phyloP scores from a whole-genome alignment of 192 early-diverging fungal genomes.

The Coemansia sp. region DNA sequence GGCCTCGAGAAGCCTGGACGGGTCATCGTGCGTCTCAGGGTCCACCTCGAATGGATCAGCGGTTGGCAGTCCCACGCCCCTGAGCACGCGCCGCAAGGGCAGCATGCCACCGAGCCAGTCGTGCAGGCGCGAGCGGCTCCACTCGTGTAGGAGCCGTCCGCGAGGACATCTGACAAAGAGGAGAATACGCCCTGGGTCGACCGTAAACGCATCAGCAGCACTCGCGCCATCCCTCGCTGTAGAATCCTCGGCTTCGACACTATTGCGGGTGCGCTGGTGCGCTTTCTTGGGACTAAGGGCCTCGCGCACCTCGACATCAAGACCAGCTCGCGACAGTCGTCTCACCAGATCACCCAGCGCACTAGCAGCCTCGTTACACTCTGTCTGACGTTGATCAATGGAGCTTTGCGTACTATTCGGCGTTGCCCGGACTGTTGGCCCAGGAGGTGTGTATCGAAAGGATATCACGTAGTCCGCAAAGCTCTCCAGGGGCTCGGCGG shows the following conservation, averaged over 20 bases:
- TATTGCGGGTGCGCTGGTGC: not conserved
- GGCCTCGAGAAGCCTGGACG: conserved; percentile 25
- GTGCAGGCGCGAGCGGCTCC: conserved; percentile 56
- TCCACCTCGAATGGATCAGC: conserved; percentile 41
- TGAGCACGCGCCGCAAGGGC: conserved; percentile 25
- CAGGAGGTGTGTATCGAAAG: conserved; percentile 13
- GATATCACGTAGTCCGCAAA: conserved; percentile 50
- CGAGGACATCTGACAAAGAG: conserved; percentile 69
- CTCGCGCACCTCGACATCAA: conserved; percentile 64
- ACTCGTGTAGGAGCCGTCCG: conserved; percentile 53
- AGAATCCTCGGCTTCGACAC: not conserved
- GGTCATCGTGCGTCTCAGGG: conserved; percentile 34
- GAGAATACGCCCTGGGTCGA: conserved; percentile 51
- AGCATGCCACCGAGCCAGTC: conserved; percentile 73
- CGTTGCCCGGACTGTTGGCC: not conserved
- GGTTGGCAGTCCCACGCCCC: conserved; percentile 10
- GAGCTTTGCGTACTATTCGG: not conserved
- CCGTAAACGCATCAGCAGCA: not conserved
- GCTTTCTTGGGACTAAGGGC: conserved; percentile 39
- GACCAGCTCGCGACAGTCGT: conserved; percentile 60
- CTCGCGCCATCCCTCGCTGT: not conserved
- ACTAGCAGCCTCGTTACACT: not conserved
- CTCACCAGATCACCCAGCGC: conserved; percentile 58
- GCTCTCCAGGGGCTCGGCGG: conserved; percentile 9
- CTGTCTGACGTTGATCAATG: not conserved